phyloP scores from a whole-genome alignment of 495 filamentous ascomycete species.

The Eremomyces bilateralis region DNA sequence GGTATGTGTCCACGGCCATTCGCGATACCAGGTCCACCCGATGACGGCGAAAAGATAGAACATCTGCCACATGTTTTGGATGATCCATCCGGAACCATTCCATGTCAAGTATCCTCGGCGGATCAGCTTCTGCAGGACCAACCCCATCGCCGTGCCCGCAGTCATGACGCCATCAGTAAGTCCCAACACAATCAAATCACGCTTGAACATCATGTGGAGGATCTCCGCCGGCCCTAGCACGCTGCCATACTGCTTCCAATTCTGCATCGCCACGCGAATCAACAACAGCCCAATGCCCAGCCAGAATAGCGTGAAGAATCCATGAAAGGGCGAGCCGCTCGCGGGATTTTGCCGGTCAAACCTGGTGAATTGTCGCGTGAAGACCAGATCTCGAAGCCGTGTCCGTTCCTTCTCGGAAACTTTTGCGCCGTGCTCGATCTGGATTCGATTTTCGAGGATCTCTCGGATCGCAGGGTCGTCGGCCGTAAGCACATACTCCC shows the following conservation, averaged over 20 bases:
- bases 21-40: slow-evolving; percentile 36
- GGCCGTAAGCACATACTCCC: slow-evolving; percentile 30
- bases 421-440: slow-evolving; percentile 17
- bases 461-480: slow-evolving; percentile 33
- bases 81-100: slow-evolving; percentile 40
- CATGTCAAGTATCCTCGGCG: slow-evolving; percentile 33
- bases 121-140: slow-evolving; percentile 35
- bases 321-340: slow-evolving; percentile 40
- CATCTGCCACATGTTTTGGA: slow-evolving; percentile 49
- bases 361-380: slow-evolving; percentile 43
- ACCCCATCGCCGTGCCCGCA: slow-evolving; percentile 32
- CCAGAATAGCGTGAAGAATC: slow-evolving; percentile 63
- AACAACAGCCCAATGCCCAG: slow-evolving; percentile 39
- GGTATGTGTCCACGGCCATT: slow-evolving; percentile 59
- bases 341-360: slow-evolving; percentile 48
- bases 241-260: slow-evolving; percentile 37
- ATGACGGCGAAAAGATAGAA: slow-evolving; percentile 34
- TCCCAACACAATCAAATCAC: slow-evolving; percentile 41
- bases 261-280: slow-evolving; percentile 38
- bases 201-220: slow-evolving; percentile 38
- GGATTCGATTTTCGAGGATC: slow-evolving; percentile 24
- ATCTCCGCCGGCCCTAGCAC: slow-evolving; percentile 48
- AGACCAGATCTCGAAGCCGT: slow-evolving; percentile 42
- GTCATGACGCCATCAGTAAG: slow-evolving; percentile 47
- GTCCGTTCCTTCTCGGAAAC: slow-evolving; percentile 20